Base-by-base conservation (phyloP, 2,329 filamentous ascomycete genomes). In the Botryotinia calthae region DNA sequence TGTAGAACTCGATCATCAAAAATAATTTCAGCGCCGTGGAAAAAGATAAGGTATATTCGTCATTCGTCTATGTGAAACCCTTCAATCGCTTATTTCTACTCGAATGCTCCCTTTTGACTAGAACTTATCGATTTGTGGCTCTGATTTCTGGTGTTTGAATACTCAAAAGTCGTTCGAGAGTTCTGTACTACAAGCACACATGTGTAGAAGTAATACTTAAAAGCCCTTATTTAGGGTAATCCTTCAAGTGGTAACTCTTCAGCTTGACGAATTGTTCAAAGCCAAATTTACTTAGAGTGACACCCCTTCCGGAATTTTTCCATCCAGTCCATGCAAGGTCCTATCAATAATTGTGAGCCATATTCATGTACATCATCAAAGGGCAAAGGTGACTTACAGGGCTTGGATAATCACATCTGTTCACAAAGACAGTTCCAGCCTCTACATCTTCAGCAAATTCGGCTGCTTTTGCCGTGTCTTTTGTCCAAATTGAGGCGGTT, bases 401-500 rank as follows among this genome's bases (percentile, higher is more conserved):
- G 81, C 91, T 94, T 65, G 95, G 95, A 82, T 89, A 98, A 82
- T 98, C 95, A 80, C 93, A 94, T 79, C 95, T 89, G 82, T 98
- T 98, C 79, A 98, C 93, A 83, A 98, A 98, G 66, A 98, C 95
- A 2, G 95, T 98, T 59, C 95, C 95, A 63, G 95, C 95, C 81
- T 98, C 95, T 65, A 98, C 89, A 68, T 90, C 86, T 72, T 96
- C 91, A 56, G 91, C 89, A 70, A 98, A 86, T 81, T 92, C 87
- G 78, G 94, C 90, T 25, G 91, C 95, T 80, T 87, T 90, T 63
- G 85, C 86, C 3, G 90, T 89, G 80, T 98, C 94, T 82, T 96
- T 97, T 73, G 94, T 97, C 95, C 95, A 98, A 79, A 98, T 94
- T 79, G 94, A 97, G n/a, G 95, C 95, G 5, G 95, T 98, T 75